Percentiles rank a stretch among this genome's conserved stretches.
phyloP scores from a whole-genome alignment of 2,329 filamentous ascomycete species.

The Colletotrichum sp. region DNA sequence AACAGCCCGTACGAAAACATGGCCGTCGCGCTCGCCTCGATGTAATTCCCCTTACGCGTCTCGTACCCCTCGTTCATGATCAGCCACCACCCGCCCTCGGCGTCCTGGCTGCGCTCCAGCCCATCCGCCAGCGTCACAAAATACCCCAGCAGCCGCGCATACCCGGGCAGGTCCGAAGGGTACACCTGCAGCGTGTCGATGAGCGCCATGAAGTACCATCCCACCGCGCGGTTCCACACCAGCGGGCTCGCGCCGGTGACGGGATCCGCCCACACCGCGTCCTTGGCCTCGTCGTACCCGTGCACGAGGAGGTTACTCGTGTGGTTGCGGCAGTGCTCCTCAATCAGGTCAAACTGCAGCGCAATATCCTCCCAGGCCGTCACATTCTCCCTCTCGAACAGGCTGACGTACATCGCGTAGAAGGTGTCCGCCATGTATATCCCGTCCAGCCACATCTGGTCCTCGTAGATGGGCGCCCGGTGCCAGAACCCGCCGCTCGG shows the following conservation, averaged over 20 bases:
- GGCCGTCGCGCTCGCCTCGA: constrained; percentile 63
- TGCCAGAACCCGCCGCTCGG: constrained; percentile 61
- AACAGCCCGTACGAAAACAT: constrained; percentile 62
- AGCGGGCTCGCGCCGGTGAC: constrained; percentile 54
- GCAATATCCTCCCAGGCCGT: constrained; percentile 50
- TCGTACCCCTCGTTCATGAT: constrained; percentile 57
- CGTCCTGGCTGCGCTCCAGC: constrained; percentile 45
- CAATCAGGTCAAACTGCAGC: constrained; percentile 50
- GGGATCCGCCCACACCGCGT: constrained; percentile 56
- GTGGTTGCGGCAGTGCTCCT: constrained; percentile 43
- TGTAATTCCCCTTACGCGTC: constrained; percentile 58
- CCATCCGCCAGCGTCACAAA: constrained; percentile 45
- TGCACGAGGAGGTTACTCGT: constrained; percentile 53
- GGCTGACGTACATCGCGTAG: constrained; percentile 43
- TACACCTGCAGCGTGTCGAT: constrained; percentile 55
- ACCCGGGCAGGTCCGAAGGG: constrained; percentile 38
- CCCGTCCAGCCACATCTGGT: constrained; percentile 65
- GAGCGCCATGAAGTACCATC: constrained; percentile 59
- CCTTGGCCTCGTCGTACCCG: constrained; percentile 56
- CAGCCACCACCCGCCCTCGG: constrained; percentile 60
- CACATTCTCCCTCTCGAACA: constrained; percentile 40
- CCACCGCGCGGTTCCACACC: constrained; percentile 59
- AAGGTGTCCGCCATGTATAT: constrained; percentile 55
- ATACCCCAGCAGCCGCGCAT: constrained; percentile 39
- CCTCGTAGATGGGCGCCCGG: constrained; percentile 41